phyloP scores from a whole-genome alignment of 805 yeast species.

The Wickerhamiella galacta region DNA sequence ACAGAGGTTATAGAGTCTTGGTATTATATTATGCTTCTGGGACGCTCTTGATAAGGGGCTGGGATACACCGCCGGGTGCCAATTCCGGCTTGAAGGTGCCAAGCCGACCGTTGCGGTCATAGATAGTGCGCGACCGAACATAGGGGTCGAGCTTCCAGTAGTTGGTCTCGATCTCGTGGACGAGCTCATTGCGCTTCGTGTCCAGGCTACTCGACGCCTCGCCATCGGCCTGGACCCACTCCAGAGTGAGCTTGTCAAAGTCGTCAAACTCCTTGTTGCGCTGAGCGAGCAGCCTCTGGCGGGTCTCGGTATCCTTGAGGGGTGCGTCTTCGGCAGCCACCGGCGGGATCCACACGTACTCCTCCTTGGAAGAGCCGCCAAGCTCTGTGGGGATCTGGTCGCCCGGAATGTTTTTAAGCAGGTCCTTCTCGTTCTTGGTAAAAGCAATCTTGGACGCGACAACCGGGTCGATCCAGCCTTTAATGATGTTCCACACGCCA shows the following conservation, averaged over 20 bases:
- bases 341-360: slow-evolving; percentile 47
- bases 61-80: slow-evolving; percentile 12
- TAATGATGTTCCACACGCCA: slow-evolving; percentile 85
- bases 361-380: slow-evolving; percentile 55
- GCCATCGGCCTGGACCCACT: slow-evolving; percentile 50
- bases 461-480: slow-evolving; percentile 91
- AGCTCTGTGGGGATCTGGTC: slow-evolving; percentile 48
- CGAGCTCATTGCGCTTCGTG: slow-evolving; percentile 29
- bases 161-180: slow-evolving; percentile 39
- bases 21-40: too few relatives aligned
- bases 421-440: slow-evolving; percentile 53
- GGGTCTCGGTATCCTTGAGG: slow-evolving; percentile 29
- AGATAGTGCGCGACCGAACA: slow-evolving; percentile 58
- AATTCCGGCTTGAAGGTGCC: slow-evolving; percentile 25
- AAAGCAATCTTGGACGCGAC: slow-evolving; percentile 83
- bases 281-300: slow-evolving; percentile 30
- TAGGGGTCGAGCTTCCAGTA: slow-evolving; percentile 65
- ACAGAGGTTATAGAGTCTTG: too few relatives aligned
- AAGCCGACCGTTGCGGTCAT: slow-evolving; percentile 57
- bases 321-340: slow-evolving; percentile 37
- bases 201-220: slow-evolving; percentile 32
- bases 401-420: slow-evolving; percentile 42
- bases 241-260: slow-evolving; percentile 48
- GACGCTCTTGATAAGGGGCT: slow-evolving; percentile 13
- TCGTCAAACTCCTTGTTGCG: slow-evolving; percentile 37